Percentiles rank a stretch among this genome's conserved stretches.
phyloP scores from a whole-genome alignment of 2,329 filamentous ascomycete genomes.

The Aspergillus luchuensis region DNA sequence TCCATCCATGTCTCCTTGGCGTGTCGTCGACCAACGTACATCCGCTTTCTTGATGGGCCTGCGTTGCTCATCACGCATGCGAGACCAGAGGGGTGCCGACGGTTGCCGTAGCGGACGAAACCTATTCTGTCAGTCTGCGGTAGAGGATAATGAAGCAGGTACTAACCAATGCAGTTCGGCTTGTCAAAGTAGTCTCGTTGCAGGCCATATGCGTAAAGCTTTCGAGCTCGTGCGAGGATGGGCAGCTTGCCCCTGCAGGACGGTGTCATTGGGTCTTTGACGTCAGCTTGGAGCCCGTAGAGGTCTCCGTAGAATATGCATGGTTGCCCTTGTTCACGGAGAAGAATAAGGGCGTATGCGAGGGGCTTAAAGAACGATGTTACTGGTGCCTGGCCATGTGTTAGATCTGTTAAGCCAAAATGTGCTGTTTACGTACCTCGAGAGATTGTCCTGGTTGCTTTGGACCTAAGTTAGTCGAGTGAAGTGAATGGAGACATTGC shows the following conservation, averaged over 20 bases:
- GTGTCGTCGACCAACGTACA: conserved; percentile 63
- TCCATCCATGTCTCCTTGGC: conserved; percentile 66
- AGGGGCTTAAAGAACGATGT: conserved; percentile 69
- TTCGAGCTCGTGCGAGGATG: conserved; percentile 62
- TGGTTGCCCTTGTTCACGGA: conserved; percentile 63
- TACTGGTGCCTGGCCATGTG: conserved; percentile 54
- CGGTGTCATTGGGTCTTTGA: conserved; percentile 54
- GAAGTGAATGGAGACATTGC: not conserved
- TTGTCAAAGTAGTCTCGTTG: conserved; percentile 66
- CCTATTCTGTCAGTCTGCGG: conserved; percentile 25
- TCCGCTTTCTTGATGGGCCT: conserved; percentile 54
- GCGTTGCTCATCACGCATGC: conserved; percentile 61
- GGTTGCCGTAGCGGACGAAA: conserved; percentile 55
- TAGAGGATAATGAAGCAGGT: not conserved
- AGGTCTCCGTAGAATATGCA: conserved; percentile 73
- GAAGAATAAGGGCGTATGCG: conserved; percentile 71
- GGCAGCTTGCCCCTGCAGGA: conserved; percentile 59
- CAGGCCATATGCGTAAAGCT: conserved; percentile 66
- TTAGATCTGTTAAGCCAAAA: not conserved
- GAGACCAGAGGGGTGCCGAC: conserved; percentile 53
- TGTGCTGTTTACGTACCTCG: conserved; percentile 43
- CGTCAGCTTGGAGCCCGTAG: conserved; percentile 59
- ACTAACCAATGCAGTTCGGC: conserved; percentile 59
- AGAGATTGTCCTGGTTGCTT: conserved; percentile 65
- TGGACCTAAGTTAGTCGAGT: not conserved